Evolutionary conservation across 164 flowering plant genomes (phyloP), one percentile per base, ranked within the genome.

Genomic region (Piper betle): DNA sequence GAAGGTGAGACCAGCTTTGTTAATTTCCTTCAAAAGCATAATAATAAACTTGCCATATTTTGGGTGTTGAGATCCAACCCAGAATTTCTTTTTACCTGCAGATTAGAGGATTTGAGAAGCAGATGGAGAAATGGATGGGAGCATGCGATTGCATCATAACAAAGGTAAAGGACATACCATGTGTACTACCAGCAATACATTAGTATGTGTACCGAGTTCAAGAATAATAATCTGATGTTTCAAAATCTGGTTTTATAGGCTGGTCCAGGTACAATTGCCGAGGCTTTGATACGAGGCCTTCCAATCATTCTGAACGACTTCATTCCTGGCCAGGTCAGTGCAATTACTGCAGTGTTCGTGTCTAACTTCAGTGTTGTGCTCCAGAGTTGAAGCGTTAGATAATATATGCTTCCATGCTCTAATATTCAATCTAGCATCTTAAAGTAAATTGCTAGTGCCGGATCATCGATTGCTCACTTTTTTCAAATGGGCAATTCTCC

Each of bases 51-150:
- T n/a, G 60, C 0, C 15, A 57, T 39, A 11, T 39, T 40, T 8
- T n/a, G 48, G 4, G 7, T 13, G 25, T 18, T 18, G 13, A 5
- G 53, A 6, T 11, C 16, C 39, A 37, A 42, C 50, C 50, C 50
- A 53, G 58, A n/a, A 33, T 66, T 15, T 48, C 60, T 59, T 56
- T 40, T 53, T 53, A 6, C n/a, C 67, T 60, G 52, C 38, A 91
- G 97, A 71, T 92, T 41, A 81, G 87, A 75, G 93, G 96, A 39
- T 92, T 92, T 66, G 88, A 89, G 78, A 87, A 78, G 2, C 96
- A 87, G 68, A 92, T 92, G 96, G 84, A 81, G 85, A 92, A 92
- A 72, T 92, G 96, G 96, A 92, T 92, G 96, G 96, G 96, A 60
- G 91, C 96, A 71, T 92, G 98, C 68, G 96, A 92, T 74, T 91